Evolutionary conservation across 306 rosid species (phyloP).

Genomic region (Prinsepia uniflora): DNA sequence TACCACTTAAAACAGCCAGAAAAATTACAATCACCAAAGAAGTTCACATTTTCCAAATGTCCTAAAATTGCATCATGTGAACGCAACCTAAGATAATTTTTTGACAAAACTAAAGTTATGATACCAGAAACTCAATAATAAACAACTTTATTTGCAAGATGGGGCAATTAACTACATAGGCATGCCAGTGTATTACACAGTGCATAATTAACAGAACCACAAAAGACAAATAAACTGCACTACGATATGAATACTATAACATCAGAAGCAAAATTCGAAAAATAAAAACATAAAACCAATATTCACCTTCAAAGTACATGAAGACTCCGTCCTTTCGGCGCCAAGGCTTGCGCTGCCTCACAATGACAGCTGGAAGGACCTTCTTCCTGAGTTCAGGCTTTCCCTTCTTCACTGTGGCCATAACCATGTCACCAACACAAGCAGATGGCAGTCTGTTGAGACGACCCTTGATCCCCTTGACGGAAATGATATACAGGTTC

Average conservation of each 20-base stretch:
- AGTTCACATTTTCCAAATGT: not conserved
- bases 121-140: not conserved
- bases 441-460: constrained; percentile 62
- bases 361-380: constrained; percentile 62
- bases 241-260: not conserved
- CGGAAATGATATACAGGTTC: constrained; percentile 56
- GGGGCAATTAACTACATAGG: not conserved
- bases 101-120: not conserved
- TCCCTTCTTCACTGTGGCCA: constrained; percentile 65
- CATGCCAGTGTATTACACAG: not conserved
- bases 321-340: constrained; percentile 67
- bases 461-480: constrained; percentile 61
- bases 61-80: not conserved
- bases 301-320: constrained; percentile 67
- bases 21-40: not conserved
- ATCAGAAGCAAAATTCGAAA: not conserved
- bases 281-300: not conserved
- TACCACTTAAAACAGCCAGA: constrained; percentile 28
- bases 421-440: constrained; percentile 69
- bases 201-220: too few relatives aligned
- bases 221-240: not conserved
- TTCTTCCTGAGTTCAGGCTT: constrained; percentile 71
- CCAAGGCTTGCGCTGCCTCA: constrained; percentile 68
- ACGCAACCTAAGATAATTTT: too few relatives aligned
- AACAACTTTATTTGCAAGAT: not conserved